Percentiles rank a stretch among this genome's conserved stretches.
Evolutionary conservation across 2,329 filamentous ascomycete genomes (phyloP).

Genomic region (Pyrenophora graminea): DNA sequence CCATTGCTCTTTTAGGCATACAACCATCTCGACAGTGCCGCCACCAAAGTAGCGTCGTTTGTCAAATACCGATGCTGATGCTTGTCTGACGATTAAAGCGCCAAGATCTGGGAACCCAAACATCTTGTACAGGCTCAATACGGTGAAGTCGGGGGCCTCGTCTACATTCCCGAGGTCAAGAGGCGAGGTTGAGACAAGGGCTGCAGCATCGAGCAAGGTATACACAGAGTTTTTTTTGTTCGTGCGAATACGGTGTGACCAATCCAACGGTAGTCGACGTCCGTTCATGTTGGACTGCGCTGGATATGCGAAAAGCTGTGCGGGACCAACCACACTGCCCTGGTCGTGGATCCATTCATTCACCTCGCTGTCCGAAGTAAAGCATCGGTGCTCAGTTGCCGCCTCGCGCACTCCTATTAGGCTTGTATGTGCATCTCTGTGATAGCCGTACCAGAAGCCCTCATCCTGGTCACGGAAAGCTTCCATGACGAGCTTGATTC

Average conservation of each 20-base stretch:
- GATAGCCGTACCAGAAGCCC: conserved; percentile 85
- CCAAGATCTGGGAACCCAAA: conserved; percentile 95
- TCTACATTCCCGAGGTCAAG: conserved; percentile 69
- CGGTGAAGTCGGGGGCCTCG: conserved; percentile 78
- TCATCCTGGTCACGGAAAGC: conserved; percentile 67
- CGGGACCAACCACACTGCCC: conserved; percentile 21
- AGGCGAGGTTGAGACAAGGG: conserved; percentile 74
- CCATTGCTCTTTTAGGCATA: conserved; percentile 77
- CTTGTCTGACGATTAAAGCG: conserved; percentile 78
- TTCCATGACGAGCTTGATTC: conserved; percentile 83
- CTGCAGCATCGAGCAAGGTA: conserved; percentile 82
- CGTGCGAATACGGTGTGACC: conserved; percentile 60
- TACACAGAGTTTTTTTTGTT: conserved; percentile 52
- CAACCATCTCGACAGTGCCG: conserved; percentile 89
- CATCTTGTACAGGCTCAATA: conserved; percentile 94
- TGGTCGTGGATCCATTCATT: conserved; percentile 63
- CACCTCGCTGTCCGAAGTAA: conserved; percentile 66
- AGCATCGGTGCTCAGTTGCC: conserved; percentile 67
- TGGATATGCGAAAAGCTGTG: conserved; percentile 74
- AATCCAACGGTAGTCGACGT: conserved; percentile 70
- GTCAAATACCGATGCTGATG: conserved; percentile 66
- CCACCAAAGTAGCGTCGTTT: conserved; percentile 85
- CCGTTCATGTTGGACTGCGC: conserved; percentile 95
- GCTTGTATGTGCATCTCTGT: conserved; percentile 84
- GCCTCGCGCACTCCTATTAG: conserved; percentile 77